These are phyloP conservation scores for Salinomyces thailandicus DNA, from an alignment of 2,329 filamentous ascomycete genomes.

Conservation along the genomic window DNA sequence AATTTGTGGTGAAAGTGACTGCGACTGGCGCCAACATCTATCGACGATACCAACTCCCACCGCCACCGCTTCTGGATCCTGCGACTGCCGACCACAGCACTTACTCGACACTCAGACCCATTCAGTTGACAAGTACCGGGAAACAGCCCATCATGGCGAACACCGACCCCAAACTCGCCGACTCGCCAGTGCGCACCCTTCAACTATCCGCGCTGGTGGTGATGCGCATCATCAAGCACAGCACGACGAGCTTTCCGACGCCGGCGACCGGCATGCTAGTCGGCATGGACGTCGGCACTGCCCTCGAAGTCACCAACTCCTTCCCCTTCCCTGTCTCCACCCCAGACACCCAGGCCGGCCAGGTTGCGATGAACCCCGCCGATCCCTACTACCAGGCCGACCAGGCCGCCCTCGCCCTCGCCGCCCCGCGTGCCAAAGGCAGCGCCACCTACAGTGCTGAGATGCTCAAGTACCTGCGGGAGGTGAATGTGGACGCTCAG, in stretches of 20 bases:
- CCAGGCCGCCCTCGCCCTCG: slow-evolving; percentile 65
- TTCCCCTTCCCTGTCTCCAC: slow-evolving; percentile 75
- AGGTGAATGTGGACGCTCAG: slow-evolving; percentile 97
- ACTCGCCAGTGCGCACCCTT: slow-evolving; percentile 56
- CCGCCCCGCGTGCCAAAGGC: slow-evolving; percentile 83
- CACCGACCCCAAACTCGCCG: slow-evolving; percentile 5
- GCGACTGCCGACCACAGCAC: too few species aligned
- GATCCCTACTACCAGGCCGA: slow-evolving; percentile 59
- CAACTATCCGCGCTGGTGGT: slow-evolving; percentile 93
- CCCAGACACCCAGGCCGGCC: slow-evolving; percentile 42
- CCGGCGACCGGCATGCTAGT: slow-evolving; percentile 83
- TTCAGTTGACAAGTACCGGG: too few species aligned
- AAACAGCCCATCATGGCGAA: slow-evolving; percentile 1
- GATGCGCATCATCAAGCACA: slow-evolving; percentile 97
- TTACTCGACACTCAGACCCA: too few species aligned
- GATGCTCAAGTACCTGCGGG: slow-evolving; percentile 92
- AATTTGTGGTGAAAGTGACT: neutral
- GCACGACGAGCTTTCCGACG: slow-evolving; percentile 76
- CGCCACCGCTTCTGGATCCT: too few species aligned
- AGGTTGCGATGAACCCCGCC: slow-evolving; percentile 47
- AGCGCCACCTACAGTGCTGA: slow-evolving; percentile 84
- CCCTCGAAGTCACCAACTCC: slow-evolving; percentile 84
- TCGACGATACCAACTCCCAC: too few species aligned
- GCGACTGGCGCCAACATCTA: too few species aligned
- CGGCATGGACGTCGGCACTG: slow-evolving; percentile 76